Evolutionary conservation across 2,329 filamentous ascomycete genomes (phyloP), one percentile per base, ranked within the genome.

Genomic region (Fusarium bactridioides): DNA sequence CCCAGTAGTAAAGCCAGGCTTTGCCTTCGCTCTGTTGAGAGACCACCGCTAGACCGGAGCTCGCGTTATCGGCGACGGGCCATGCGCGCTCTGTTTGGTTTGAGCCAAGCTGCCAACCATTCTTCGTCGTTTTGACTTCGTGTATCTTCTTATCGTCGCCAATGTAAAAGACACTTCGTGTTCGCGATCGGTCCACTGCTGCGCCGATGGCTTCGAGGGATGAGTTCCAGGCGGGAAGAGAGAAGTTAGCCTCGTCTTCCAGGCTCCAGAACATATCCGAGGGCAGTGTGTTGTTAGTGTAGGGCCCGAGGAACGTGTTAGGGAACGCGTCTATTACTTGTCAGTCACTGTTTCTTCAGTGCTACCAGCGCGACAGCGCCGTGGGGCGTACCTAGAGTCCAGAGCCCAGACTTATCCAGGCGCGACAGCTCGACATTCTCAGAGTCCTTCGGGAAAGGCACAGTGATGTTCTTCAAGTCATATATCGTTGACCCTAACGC

Each of bases 1-100:
- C 7, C 61, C 61, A 66, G 4, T 66, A 66, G 50, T 66, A 66
- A 1, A 66, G 10, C 63, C 63, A 66, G 3, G 21, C 31, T 15
- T 59, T 48, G 5, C 50, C 61, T 4, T 66, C 63, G 2, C 50
- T 47, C 19, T 66, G 43, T 5, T 38, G 44, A 21, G 64, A 66
- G 18, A 64, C 61, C 7, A 66, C 51, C 1, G 63, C 61, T 5
- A 66, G 5, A 4, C 61, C 31, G 13, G 61, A 66, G 7, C 38
- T 66, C 11, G 37, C 37, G 4, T 29, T 11, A 27, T 66, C 63
- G 4, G 63, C 61, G 0, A 58, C 4, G 33, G 63, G 50, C 61
- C 63, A 66, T 2, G 29, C 29, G 7, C 51, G 23, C 7, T 35
- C 45, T 5, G 62, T 48, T 16, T 64, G 60, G 21, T 64, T 65